These are phyloP conservation scores for Leishmania aethiopica DNA, from an alignment of 208 protist species.

Conservation along the genomic window DNA sequence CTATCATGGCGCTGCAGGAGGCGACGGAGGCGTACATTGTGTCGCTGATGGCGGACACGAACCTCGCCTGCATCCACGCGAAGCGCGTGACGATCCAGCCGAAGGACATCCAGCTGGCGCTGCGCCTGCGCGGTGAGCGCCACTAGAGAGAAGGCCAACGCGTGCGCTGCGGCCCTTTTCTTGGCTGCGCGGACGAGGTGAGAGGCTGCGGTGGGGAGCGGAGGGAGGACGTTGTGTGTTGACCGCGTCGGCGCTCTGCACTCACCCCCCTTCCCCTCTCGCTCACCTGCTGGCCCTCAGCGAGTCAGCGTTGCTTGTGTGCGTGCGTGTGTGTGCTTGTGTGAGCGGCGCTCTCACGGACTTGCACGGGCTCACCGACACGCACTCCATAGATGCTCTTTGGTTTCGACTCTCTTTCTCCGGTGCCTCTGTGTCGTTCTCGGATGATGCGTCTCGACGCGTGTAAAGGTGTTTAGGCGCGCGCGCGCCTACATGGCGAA, in stretches of 20 bases:
- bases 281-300: too few species aligned
- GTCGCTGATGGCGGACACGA: constrained; percentile 88
- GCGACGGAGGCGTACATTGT: constrained; percentile 93
- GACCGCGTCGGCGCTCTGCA: too few species aligned
- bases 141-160: not conserved
- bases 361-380: too few species aligned
- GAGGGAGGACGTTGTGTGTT: too few species aligned
- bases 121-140: constrained; percentile 19
- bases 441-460: too few species aligned
- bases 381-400: constrained; percentile 18
- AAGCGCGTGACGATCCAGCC: constrained; percentile 87
- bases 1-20: constrained; percentile 90
- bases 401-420: constrained; percentile 8
- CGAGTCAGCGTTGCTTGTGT: too few species aligned
- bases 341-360: too few species aligned
- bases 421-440: too few species aligned
- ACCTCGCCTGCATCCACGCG: constrained; percentile 88
- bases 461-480: too few species aligned
- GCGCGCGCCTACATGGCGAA: too few species aligned
- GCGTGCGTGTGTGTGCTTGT: too few species aligned
- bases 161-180: not conserved
- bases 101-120: constrained; percentile 59
- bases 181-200: not conserved
- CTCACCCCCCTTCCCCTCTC: too few species aligned
- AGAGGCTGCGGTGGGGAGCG: not conserved